These are phyloP conservation scores for Nadsonia starkeyi-henricii DNA, from an alignment of 1,139 yeast genomes.

Conservation along the genomic window DNA sequence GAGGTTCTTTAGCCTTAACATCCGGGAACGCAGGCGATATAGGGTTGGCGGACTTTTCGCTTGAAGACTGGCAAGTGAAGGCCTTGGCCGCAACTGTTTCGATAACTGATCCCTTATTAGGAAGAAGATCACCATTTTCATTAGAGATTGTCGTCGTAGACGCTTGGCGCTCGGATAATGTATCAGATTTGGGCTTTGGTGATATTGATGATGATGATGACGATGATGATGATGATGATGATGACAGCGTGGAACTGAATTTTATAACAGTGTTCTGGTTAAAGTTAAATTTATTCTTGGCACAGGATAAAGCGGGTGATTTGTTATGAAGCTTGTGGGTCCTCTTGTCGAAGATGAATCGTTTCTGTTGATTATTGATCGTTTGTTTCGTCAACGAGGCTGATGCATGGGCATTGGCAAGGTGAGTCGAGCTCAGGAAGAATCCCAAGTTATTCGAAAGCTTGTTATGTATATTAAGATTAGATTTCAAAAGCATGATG, in stretches of 20 bases:
- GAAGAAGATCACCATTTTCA: neutral
- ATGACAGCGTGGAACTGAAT: neutral
- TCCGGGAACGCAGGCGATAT: neutral
- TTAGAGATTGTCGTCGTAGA: neutral
- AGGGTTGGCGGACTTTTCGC: constrained; percentile 5
- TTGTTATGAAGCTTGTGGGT: neutral
- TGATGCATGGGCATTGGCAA: neutral
- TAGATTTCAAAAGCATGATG: neutral
- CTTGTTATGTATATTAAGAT: neutral
- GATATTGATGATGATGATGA: no score
- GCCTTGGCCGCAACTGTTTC: constrained; percentile 10
- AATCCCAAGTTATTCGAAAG: neutral
- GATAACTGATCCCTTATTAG: neutral
- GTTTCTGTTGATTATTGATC: neutral
- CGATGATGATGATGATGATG: no score
- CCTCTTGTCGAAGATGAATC: neutral
- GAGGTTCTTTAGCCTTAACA: constrained; percentile 3
- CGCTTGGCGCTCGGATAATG: neutral
- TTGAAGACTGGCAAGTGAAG: constrained; percentile 17
- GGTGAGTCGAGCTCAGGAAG: neutral
- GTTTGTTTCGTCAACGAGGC: neutral
- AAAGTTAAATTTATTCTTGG: neutral
- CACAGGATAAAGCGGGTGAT: no score
- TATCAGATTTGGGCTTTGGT: neutral
- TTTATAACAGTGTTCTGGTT: neutral